These are phyloP conservation scores for Eleusine indica DNA, from an alignment of 176 grass and related monocot species.

Conservation along the genomic window DNA sequence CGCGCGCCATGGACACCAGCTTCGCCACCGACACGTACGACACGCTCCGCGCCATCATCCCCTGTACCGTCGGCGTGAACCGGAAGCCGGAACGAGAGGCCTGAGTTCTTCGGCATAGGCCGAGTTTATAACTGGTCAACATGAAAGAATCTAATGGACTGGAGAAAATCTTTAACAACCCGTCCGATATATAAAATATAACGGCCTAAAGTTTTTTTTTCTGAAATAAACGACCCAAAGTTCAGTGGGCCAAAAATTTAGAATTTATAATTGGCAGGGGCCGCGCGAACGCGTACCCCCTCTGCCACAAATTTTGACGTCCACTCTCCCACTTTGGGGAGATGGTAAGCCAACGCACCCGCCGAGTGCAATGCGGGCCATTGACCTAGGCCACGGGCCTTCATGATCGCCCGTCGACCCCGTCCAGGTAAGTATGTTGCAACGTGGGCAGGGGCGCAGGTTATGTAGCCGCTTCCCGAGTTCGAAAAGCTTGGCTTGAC, in stretches of 20 bases:
- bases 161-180: too few relatives aligned
- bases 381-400: slow-evolving; percentile 42
- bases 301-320: slow-evolving; percentile 71
- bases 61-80: background rate
- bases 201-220: too few relatives aligned
- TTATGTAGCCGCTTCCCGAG: background rate
- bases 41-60: slow-evolving; percentile 62
- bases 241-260: background rate
- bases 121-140: too few relatives aligned
- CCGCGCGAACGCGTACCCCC: slow-evolving; percentile 78
- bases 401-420: slow-evolving; percentile 28
- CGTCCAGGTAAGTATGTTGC: slow-evolving; percentile 48
- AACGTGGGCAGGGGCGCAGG: background rate
- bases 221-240: background rate
- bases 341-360: slow-evolving; percentile 44
- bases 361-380: slow-evolving; percentile 43
- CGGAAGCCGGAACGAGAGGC: too few relatives aligned
- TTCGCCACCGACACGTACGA: slow-evolving; percentile 71
- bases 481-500: background rate
- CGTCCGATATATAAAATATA: too few relatives aligned
- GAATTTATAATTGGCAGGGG: background rate
- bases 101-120: too few relatives aligned
- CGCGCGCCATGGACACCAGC: slow-evolving; percentile 65
- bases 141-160: too few relatives aligned
- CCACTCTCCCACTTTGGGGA: slow-evolving; percentile 50